Evolutionary conservation across 2,329 filamentous ascomycete genomes (phyloP).

Genomic region (Phialophora chinensis): DNA sequence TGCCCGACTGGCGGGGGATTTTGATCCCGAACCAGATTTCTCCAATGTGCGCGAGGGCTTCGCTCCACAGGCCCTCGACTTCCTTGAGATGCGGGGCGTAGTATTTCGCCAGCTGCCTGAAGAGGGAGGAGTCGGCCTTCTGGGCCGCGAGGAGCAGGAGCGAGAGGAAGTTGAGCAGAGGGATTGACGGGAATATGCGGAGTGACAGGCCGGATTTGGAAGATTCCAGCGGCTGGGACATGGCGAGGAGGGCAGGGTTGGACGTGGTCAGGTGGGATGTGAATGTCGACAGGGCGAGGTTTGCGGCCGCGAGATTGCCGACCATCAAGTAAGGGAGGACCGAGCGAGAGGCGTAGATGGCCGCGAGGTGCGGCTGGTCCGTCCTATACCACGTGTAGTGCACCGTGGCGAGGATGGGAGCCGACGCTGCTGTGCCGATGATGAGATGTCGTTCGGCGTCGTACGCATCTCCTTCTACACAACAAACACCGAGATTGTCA

Average conservation of each 20-base stretch:
- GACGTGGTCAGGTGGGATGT: conserved; percentile 65
- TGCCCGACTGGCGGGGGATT: conserved; percentile 77
- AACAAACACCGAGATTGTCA: not conserved
- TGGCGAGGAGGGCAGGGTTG: conserved; percentile 63
- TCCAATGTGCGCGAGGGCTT: conserved; percentile 81
- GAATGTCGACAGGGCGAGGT: conserved; percentile 79
- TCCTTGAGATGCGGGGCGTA: conserved; percentile 82
- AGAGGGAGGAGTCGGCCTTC: conserved; percentile 77
- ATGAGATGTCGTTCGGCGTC: conserved; percentile 87
- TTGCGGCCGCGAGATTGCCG: conserved; percentile 88
- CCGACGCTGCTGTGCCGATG: conserved; percentile 81
- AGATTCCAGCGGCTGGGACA: conserved; percentile 80
- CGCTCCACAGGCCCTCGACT: conserved; percentile 72
- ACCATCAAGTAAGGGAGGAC: conserved; percentile 89
- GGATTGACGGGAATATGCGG: conserved; percentile 85
- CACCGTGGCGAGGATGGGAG: conserved; percentile 77
- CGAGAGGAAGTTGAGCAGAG: conserved; percentile 93
- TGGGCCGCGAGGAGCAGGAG: conserved; percentile 83
- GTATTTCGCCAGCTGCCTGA: conserved; percentile 78
- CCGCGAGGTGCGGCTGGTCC: conserved; percentile 85
- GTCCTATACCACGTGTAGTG: conserved; percentile 94
- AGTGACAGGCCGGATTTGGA: conserved; percentile 66
- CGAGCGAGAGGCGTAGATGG: conserved; percentile 82
- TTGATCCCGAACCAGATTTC: conserved; percentile 97
- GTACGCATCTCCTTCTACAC: conserved; percentile 80